Conservation (phyloP, 345 rosid species). For the Bruguiera parviflora region DNA sequence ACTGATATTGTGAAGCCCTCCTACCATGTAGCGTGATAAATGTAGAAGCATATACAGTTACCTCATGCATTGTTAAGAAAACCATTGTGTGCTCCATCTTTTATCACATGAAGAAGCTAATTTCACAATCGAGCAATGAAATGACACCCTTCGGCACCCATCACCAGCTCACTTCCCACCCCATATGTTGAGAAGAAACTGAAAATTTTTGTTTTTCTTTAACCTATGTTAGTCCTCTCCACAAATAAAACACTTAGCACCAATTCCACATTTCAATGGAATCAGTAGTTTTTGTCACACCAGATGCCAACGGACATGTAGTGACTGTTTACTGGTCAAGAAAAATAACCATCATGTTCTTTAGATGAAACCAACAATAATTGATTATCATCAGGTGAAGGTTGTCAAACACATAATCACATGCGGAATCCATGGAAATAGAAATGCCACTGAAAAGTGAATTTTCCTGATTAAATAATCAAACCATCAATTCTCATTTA, state of each 20-base stretch:
- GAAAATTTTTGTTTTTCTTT: constrained; percentile 1
- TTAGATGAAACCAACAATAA: neutral
- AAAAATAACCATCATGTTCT: neutral
- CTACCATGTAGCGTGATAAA: constrained; percentile 37
- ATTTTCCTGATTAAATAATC: constrained; percentile 4
- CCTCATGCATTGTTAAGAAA: constrained; percentile 85
- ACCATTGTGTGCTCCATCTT: constrained; percentile 78
- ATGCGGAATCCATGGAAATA: neutral
- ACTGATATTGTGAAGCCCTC: constrained; percentile 25
- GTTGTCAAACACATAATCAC: constrained; percentile 3
- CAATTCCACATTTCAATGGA: constrained; percentile 4
- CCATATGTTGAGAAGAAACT: constrained; percentile 17
- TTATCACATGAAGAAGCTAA: constrained; percentile 91
- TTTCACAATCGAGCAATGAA: constrained; percentile 73
- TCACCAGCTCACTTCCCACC: constrained; percentile 79
- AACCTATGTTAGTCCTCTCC: neutral
- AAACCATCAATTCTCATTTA: constrained; percentile 9
- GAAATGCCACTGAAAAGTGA: constrained; percentile 4
- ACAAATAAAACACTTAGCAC: neutral
- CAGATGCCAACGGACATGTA: neutral
- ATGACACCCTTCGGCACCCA: constrained; percentile 58
- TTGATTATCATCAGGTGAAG: neutral
- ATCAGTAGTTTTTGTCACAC: neutral
- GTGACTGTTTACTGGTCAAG: neutral
- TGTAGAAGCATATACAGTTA: constrained; percentile 68